Base-by-base conservation (phyloP, 805 yeast species). In the Zygoascus flipseniorum region DNA sequence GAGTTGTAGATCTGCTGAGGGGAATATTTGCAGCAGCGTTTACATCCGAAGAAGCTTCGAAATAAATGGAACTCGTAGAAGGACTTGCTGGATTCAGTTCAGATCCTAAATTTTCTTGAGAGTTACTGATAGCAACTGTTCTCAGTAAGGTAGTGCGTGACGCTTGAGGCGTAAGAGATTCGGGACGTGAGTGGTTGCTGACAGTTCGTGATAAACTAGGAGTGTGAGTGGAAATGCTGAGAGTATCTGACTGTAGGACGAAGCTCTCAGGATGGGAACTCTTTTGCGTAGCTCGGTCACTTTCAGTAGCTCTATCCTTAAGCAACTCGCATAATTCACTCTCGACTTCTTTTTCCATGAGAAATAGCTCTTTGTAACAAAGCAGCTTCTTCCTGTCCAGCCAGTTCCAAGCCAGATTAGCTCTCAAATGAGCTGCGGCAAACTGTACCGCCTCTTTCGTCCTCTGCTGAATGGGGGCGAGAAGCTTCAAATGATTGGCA, bases 361-460 rank as follows among this genome's bases (percentile, higher is more conserved):
- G 62, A 50, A 75, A 61, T 16, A 77, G 65, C 39, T 66, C 66
- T 14, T 69, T 57, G 62, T 76, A 77, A 26, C 74, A 70, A 26
- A 65, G 65, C 46, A 73, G 71, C 48, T 79, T 71, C 52, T 76
- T 72, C 13, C 75, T 66, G 54, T 83, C 85, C 54, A 76, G 76
- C 74, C 81, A 75, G 39, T 77, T 65, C 80, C 82, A 78, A 55
- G 81, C 83, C 46, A 82, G 64, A 56, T 77, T 75, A 26, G 79
- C 72, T n/a, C 76, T 72, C 55, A 80, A 64, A 54, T 75, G 69
- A 45, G 76, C 75, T 19, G 77, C 74, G 2, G 80, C 72, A 28
- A 69, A 65, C 11, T 71, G 63, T 19, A 84, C 56, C 5, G 68
- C 62, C 19, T 80, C 85, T 48, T 77, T 71, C 1, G 87, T 80